Evolutionary conservation across 2,329 filamentous ascomycete genomes (phyloP).

Genomic region (Fusarium sp.): DNA sequence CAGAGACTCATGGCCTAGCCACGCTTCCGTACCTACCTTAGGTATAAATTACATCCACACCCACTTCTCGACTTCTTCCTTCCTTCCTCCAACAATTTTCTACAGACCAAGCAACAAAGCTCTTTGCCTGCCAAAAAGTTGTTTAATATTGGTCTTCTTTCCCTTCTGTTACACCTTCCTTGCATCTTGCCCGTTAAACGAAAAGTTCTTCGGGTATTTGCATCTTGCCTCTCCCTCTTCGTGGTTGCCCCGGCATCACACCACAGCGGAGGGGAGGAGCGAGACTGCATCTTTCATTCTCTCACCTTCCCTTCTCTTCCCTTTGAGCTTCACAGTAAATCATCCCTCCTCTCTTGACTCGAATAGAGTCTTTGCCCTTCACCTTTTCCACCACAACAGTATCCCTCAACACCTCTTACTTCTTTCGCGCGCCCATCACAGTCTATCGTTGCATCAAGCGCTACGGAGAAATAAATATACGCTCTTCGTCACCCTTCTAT

Average conservation of each 20-base stretch:
- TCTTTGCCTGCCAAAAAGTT: not conserved
- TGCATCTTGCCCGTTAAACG: not conserved
- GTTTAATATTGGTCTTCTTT: not conserved
- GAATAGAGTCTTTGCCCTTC: not conserved
- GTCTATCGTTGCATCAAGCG: not conserved
- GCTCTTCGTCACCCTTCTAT: not conserved
- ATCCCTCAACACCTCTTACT: not conserved
- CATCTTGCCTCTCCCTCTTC: not conserved
- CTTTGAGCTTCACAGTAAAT: not conserved
- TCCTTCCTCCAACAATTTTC: conserved; percentile 1
- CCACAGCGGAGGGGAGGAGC: not conserved
- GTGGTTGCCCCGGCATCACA: not conserved
- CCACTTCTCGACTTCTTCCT: not conserved
- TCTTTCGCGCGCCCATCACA: not conserved
- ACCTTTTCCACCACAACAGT: not conserved
- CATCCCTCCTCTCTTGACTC: not conserved
- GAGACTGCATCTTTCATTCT: not conserved
- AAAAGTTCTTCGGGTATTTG: not conserved
- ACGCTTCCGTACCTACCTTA: not conserved
- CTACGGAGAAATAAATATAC: not conserved
- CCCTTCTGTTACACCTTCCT: too few species aligned
- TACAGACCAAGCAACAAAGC: not conserved
- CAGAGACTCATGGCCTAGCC: not conserved
- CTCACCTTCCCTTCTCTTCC: not conserved
- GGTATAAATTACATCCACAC: conserved; percentile 11